These are phyloP conservation scores for Acer yangbiense DNA, from an alignment of 345 rosid genomes.

Conservation along the genomic window DNA sequence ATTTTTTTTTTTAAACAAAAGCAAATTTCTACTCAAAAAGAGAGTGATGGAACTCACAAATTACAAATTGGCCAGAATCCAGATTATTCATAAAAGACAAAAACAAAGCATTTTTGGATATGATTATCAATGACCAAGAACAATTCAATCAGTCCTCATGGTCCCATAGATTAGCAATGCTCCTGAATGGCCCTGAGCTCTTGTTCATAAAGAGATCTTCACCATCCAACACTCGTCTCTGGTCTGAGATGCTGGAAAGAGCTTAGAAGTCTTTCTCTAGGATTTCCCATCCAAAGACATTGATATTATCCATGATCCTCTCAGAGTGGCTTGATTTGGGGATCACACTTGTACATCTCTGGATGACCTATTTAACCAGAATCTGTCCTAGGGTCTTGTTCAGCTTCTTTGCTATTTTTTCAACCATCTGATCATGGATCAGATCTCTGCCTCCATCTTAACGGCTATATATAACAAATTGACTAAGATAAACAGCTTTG, in stretches of 20 bases:
- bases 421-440: conserved; percentile 42
- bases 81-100: background rate
- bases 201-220: too few species aligned
- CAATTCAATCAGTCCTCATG: background rate
- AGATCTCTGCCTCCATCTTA: too few species aligned
- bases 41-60: background rate
- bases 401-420: conserved; percentile 50
- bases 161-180: too few species aligned
- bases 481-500: too few species aligned
- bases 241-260: conserved; percentile 37
- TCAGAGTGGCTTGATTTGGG: conserved; percentile 53
- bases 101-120: background rate
- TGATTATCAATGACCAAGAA: background rate
- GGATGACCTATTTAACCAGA: conserved; percentile 56
- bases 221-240: background rate
- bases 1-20: background rate
- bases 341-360: conserved; percentile 57
- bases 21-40: background rate
- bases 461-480: too few species aligned
- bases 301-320: conserved; percentile 40
- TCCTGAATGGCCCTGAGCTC: too few species aligned
- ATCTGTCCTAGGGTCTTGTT: conserved; percentile 55
- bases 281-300: too few species aligned
- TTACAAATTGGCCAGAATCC: background rate
- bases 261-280: conserved; percentile 2